These are phyloP conservation scores for Rhododendron simsii DNA, from an alignment of 148 eudicot genomes.

Conservation along the genomic window DNA sequence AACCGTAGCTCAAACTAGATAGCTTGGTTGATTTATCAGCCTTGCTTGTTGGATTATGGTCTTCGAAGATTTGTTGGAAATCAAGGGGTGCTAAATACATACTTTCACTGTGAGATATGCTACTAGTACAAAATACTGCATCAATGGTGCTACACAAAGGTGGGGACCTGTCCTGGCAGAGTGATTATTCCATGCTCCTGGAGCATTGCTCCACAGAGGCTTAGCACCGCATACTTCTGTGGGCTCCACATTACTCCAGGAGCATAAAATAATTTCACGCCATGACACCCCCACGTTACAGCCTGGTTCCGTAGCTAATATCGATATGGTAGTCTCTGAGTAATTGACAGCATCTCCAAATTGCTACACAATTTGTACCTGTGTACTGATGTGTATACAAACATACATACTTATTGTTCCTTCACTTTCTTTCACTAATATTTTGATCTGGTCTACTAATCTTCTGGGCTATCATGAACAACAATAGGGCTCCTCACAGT, in stretches of 20 bases:
- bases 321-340: neutral
- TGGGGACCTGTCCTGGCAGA: too few relatives aligned
- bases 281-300: neutral
- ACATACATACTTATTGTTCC: neutral
- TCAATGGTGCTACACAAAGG: neutral
- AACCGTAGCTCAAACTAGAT: neutral
- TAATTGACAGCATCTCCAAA: neutral
- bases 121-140: neutral
- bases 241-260: neutral
- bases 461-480: slow-evolving; percentile 21
- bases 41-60: neutral
- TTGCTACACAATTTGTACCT: neutral
- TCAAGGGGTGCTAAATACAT: neutral
- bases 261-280: neutral
- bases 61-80: neutral
- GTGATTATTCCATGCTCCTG: neutral
- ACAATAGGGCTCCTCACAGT: slow-evolving; percentile 73
- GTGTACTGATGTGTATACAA: neutral
- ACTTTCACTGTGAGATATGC: neutral
- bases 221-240: neutral
- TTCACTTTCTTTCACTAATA: neutral
- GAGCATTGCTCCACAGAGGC: neutral
- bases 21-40: neutral
- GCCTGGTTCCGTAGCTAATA: neutral
- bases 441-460: neutral